Evolutionary conservation across 1,284 basidiomycete species (phyloP).

Genomic region (Marasmius sp.): DNA sequence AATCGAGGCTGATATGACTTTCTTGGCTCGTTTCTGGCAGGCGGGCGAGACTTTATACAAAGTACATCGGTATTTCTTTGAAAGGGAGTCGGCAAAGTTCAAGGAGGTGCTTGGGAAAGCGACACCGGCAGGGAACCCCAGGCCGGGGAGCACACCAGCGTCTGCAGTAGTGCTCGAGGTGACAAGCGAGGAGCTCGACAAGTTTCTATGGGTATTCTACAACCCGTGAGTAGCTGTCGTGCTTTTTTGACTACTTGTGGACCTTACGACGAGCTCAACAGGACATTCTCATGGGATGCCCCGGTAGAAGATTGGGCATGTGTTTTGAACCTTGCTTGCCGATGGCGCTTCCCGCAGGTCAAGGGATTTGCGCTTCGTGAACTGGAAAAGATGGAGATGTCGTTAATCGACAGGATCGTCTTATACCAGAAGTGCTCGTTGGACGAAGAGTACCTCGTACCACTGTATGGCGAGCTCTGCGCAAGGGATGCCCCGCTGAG

Average conservation of each 20-base stretch:
- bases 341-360: constrained; percentile 50
- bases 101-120: constrained; percentile 37
- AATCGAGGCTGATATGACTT: constrained; percentile 12
- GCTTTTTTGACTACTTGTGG: background rate
- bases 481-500: constrained; percentile 43
- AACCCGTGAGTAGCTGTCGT: constrained; percentile 49
- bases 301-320: constrained; percentile 48
- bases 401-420: constrained; percentile 45
- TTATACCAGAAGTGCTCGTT: constrained; percentile 50
- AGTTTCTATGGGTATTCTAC: constrained; percentile 63
- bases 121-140: constrained; percentile 32
- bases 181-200: constrained; percentile 47
- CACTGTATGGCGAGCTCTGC: constrained; percentile 47
- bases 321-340: constrained; percentile 48
- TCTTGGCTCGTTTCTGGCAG: constrained; percentile 27
- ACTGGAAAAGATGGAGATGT: constrained; percentile 44
- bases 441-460: constrained; percentile 44
- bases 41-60: constrained; percentile 47
- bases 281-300: constrained; percentile 57
- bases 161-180: constrained; percentile 44
- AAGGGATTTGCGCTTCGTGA: constrained; percentile 47
- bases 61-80: constrained; percentile 58
- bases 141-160: constrained; percentile 39
- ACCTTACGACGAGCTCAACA: constrained; percentile 19
- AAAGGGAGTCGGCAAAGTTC: constrained; percentile 56